Percentiles rank a stretch among this genome's conserved stretches.
These are phyloP conservation scores for Metschnikowia kunwiensis DNA, from an alignment of 805 yeast genomes.

Conservation along the genomic window DNA sequence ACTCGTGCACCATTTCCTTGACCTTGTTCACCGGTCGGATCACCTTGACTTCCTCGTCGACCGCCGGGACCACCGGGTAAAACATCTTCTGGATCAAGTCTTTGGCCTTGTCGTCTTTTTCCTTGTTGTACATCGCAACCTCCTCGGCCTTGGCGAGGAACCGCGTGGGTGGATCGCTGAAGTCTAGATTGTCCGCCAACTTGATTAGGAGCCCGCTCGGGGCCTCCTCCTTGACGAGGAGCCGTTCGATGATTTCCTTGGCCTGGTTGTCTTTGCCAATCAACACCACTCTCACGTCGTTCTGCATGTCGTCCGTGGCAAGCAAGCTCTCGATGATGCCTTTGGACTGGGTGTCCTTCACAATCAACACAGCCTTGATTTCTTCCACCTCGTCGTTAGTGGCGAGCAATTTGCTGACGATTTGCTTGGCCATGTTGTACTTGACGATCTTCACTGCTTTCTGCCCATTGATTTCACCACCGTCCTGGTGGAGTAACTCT, in stretches of 20 bases:
- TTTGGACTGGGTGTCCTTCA: not conserved
- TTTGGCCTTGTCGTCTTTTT: too few species aligned
- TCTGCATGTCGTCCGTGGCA: not conserved
- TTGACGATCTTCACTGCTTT: constrained; percentile 6
- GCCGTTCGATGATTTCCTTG: not conserved
- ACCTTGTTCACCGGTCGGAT: too few species aligned
- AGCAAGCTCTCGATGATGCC: not conserved
- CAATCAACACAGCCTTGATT: constrained; percentile 5
- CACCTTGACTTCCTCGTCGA: too few species aligned
- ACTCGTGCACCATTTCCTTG: not conserved
- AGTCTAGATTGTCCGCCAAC: too few species aligned
- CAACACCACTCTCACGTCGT: constrained; percentile 1
- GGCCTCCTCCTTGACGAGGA: not conserved
- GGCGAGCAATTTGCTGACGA: not conserved
- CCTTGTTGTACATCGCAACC: too few species aligned
- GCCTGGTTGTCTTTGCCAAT: constrained; percentile 1
- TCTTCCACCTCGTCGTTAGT: not conserved
- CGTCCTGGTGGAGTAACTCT: too few species aligned
- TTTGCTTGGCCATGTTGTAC: not conserved
- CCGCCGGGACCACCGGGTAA: too few species aligned
- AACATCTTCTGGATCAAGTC: too few species aligned
- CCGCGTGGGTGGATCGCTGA: too few species aligned
- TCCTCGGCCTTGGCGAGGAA: too few species aligned
- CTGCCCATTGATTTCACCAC: too few species aligned
- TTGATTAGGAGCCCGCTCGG: too few species aligned